Evolutionary conservation across 2,329 filamentous ascomycete genomes (phyloP), one percentile per base, ranked within the genome.

Genomic region (Pestalotiopsis sp.): DNA sequence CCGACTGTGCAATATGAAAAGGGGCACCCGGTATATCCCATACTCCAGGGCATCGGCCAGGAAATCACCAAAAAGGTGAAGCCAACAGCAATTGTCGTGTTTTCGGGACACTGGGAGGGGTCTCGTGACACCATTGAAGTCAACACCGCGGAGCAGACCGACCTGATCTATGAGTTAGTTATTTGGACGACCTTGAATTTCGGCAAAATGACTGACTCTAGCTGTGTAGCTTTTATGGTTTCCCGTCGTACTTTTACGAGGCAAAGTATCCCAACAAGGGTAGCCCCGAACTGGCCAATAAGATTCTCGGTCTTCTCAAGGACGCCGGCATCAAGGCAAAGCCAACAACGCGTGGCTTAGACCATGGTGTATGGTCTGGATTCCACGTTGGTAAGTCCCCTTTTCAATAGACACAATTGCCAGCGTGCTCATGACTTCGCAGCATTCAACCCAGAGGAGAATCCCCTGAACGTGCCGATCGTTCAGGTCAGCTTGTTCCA

Each of bases 61-160:
- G 91, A 94, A 74, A 93, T 94, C 76, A 93, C 91, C 0, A 82
- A 86, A 36, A 87, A 88, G 70, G 88, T 93, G 58, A 91, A 90
- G 74, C 92, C 92, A 1, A 90, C 88, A 70, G 92, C 91, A 1
- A 86, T 94, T 17, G 88, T 94, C 1, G 90, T 94, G 31, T 91
- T 95, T 76, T 93, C 92, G 0, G 92, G 91, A 1, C 92, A 95
- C 78, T 94, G 92, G 92, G 90, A 93, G 80, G 89, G 85, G 60
- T 80, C 76, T 67, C 79, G 80, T 52, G 81, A 85, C 73, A 83
- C 81, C 3, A 86, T 93, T 70, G 82, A 91, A 74, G 85, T 93
- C 72, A 93, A 93, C 77, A 88, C 86, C 9, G 89, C 87, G 3
- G 88, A 88, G 68, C 80, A 84, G n/a, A 89, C 86, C 3, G 87